Base-by-base conservation (phyloP, 1,284 basidiomycete species). In the Naganishia albida region DNA sequence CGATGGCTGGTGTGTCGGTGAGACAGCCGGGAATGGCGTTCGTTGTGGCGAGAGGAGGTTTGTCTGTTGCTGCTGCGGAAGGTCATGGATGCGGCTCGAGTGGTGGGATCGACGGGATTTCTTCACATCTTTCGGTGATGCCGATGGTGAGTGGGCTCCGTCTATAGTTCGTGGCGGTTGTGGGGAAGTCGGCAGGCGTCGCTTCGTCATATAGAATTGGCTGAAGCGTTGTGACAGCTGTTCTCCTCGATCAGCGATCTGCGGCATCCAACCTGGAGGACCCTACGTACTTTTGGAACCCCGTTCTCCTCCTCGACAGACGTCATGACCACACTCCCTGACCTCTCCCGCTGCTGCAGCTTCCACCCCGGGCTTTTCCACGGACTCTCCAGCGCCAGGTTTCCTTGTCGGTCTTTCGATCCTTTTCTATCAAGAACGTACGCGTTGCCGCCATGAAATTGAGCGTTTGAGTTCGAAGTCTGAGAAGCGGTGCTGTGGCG, bases 291-390 rank as follows among this genome's bases (percentile, higher is more conserved):
- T 15, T 52, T 48, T 34, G 60, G 59, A 18, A 67, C n/a, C 34
- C 50, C 60, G n/a, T 42, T 46, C 16, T 53, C 62, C 7, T 48
- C 28, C 18, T 40, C 53, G 7, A 38, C 30, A 42, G 39, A 38
- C 62, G 30, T 52, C 26, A 42, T 51, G 10, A 52, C 16, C 18
- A 44, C 7, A 23, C 26, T 30, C n/a, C 62, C 62, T 1, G 43
- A 20, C 34, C 51, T 26, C 10, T 40, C 38, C 34, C 40, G 39
- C 55, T 55, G 23, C 40, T 34, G 38, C 28, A 25, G 7, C 49
- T 43, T 59, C 55, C 64, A 65, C 30, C 56, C 57, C n/a, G 66
- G 66, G 52, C 66, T 67, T 63, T 60, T 64, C 66, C 66, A 67
- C 18, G 66, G 66, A 64, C 66, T 67, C 57, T 67, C 59, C 48